These are phyloP conservation scores for Leptosphaerulina australis DNA, from an alignment of 2,329 filamentous ascomycete genomes.

Conservation along the genomic window DNA sequence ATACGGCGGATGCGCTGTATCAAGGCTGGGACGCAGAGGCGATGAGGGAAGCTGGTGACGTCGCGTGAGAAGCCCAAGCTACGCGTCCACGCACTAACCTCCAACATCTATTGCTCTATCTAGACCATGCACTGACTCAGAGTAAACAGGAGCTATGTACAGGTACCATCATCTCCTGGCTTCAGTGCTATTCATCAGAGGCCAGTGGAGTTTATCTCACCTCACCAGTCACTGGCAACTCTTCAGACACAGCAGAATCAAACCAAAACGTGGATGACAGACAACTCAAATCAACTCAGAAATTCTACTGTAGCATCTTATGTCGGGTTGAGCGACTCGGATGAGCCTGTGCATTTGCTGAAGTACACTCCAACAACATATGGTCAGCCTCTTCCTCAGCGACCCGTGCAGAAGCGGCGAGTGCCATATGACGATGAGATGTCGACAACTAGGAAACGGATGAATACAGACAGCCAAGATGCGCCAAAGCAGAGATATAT, in stretches of 20 bases:
- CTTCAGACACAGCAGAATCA: slow-evolving; percentile 9
- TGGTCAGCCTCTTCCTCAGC: not conserved
- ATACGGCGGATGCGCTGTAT: slow-evolving; percentile 6
- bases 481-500: slow-evolving; percentile 16
- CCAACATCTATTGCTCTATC: slow-evolving; percentile 2
- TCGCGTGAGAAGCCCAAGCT: slow-evolving; percentile 34
- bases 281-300: slow-evolving; percentile 14
- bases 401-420: slow-evolving; percentile 22
- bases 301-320: slow-evolving; percentile 39
- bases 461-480: not conserved
- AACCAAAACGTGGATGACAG: not conserved
- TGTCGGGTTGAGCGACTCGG: slow-evolving; percentile 29
- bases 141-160: slow-evolving; percentile 1
- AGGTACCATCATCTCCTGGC: slow-evolving; percentile 14
- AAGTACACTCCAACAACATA: slow-evolving; percentile 19
- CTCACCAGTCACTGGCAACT: slow-evolving; percentile 17
- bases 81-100: slow-evolving; percentile 17
- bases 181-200: slow-evolving; percentile 39
- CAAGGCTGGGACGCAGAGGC: slow-evolving; percentile 8
- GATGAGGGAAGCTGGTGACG: slow-evolving; percentile 16
- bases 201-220: slow-evolving; percentile 13
- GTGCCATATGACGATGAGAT: slow-evolving; percentile 4
- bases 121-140: slow-evolving; percentile 3
- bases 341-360: slow-evolving; percentile 28
- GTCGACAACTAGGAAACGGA: not conserved